These are phyloP conservation scores for Penicillium verrucosum DNA, from an alignment of 2,329 filamentous ascomycete genomes.

Conservation along the genomic window DNA sequence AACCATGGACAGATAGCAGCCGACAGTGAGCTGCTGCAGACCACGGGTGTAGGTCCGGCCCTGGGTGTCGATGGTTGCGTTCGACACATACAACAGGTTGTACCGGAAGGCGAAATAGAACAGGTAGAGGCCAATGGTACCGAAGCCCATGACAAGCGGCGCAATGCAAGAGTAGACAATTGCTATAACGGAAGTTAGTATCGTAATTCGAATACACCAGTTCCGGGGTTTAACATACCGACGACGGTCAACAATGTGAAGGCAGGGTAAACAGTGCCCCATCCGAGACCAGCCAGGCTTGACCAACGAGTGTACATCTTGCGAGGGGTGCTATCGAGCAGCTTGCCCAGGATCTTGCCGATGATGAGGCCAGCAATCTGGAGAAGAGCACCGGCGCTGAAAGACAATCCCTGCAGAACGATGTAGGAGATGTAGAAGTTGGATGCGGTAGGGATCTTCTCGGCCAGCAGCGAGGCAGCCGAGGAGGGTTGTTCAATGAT, in stretches of 20 bases:
- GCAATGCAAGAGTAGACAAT: constrained; percentile 85
- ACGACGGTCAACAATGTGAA: constrained; percentile 80
- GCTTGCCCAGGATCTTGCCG: constrained; percentile 69
- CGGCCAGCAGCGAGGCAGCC: constrained; percentile 64
- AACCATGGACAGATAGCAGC: constrained; percentile 76
- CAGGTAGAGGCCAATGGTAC: constrained; percentile 70
- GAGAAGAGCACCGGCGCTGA: constrained; percentile 70
- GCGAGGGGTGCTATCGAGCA: constrained; percentile 73
- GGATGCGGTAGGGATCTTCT: constrained; percentile 74
- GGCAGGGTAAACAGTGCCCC: constrained; percentile 78
- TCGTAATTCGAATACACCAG: not conserved
- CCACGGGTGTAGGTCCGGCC: constrained; percentile 85
- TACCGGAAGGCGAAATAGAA: constrained; percentile 90
- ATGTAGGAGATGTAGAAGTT: constrained; percentile 98
- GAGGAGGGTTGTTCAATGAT: constrained; percentile 62
- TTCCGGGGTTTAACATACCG: constrained; percentile 50
- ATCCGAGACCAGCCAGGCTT: constrained; percentile 68
- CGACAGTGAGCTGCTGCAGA: constrained; percentile 78
- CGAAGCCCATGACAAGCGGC: constrained; percentile 79
- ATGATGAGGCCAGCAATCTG: constrained; percentile 72
- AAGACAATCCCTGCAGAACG: constrained; percentile 80
- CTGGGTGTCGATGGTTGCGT: constrained; percentile 79
- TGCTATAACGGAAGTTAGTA: constrained; percentile 47
- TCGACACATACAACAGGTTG: constrained; percentile 83
- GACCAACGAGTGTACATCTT: constrained; percentile 78